Evolutionary conservation across 139 green algal species (phyloP), one percentile per base, ranked within the genome.

Genomic region (Deuterostichococcus epilithicus): DNA sequence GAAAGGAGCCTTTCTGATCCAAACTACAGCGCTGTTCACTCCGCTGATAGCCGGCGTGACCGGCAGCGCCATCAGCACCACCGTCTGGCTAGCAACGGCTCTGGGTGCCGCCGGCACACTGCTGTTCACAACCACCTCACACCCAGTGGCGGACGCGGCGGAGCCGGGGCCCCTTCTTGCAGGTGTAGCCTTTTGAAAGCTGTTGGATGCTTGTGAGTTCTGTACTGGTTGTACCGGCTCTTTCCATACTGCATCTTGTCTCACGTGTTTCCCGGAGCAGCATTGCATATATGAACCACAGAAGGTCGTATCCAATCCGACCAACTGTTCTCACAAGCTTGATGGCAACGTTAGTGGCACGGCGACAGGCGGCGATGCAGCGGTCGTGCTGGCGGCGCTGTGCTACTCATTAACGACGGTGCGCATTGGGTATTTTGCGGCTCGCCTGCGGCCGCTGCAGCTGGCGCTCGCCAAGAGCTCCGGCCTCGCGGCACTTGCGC

Each of bases 91-190:
- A 28, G 75, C 75, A 18, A 86, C 60, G 25, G 30, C 39, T 6
- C 37, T 86, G n/a, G 82, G 79, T 5, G 74, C 85, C n/a, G 69
- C 72, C 0, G 77, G 78, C 68, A 76, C 79, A 34, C 34, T 85
- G 26, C 36, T 80, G 33, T 76, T 86, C 6, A 72, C 79, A 0
- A 33, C 66, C 18, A 42, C 47, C 13, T 47, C 44, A 15, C 72
- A 66, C 35, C 58, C 30, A 2, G 65, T 36, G 22, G 25, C n/a
- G 1, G 39, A 76, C 26, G 59, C 44, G 34, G 28, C 71, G 32
- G 33, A 25, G 33, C 38, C 20, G 52, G 20, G 18, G 52, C 52
- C 52, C 18, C 52, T n/a, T 13, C 28, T 63, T 28, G 10, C 3
- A 63, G 13, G 52, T 63, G 52, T 5, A 20, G n/a, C n/a, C n/a